Evolutionary conservation across 2,329 filamentous ascomycete genomes (phyloP).

Genomic region (Penicillium freii): DNA sequence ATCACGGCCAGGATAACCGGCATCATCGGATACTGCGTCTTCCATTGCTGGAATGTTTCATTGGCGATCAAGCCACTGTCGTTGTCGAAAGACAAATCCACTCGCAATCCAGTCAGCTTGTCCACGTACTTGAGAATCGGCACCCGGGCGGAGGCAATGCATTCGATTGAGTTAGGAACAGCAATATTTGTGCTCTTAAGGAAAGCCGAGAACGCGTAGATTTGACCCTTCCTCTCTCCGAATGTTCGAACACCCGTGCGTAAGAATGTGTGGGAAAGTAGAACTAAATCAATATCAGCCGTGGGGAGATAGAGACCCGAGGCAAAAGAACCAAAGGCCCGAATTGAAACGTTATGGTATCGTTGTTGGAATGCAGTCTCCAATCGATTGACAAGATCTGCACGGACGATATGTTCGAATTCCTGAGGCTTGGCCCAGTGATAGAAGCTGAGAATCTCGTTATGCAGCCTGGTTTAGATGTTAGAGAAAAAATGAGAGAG

Average conservation of each 20-base stretch:
- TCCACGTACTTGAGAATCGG: conserved; percentile 93
- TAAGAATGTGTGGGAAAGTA: conserved; percentile 64
- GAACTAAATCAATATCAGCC: conserved; percentile 91
- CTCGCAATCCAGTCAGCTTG: conserved; percentile 69
- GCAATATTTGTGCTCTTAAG: conserved; percentile 59
- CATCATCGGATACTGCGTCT: conserved; percentile 75
- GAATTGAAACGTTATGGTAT: conserved; percentile 63
- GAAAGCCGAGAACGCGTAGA: conserved; percentile 63
- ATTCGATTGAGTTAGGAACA: conserved; percentile 58
- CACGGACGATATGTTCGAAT: conserved; percentile 74
- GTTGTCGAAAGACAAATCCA: conserved; percentile 96
- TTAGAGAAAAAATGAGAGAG: background rate
- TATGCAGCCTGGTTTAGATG: conserved; percentile 64
- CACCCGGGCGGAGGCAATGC: conserved; percentile 75
- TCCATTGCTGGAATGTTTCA: conserved; percentile 78
- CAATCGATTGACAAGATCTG: conserved; percentile 69
- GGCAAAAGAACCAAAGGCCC: conserved; percentile 89
- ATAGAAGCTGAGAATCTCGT: conserved; percentile 87
- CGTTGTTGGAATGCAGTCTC: conserved; percentile 56
- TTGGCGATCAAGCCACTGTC: conserved; percentile 76
- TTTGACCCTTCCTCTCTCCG: conserved; percentile 52
- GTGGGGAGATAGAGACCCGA: conserved; percentile 74
- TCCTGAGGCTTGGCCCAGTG: conserved; percentile 73
- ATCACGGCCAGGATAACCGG: conserved; percentile 79
- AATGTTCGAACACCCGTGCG: conserved; percentile 51